Conservation (phyloP, 441 rosid species). For the Geranium incanum region DNA sequence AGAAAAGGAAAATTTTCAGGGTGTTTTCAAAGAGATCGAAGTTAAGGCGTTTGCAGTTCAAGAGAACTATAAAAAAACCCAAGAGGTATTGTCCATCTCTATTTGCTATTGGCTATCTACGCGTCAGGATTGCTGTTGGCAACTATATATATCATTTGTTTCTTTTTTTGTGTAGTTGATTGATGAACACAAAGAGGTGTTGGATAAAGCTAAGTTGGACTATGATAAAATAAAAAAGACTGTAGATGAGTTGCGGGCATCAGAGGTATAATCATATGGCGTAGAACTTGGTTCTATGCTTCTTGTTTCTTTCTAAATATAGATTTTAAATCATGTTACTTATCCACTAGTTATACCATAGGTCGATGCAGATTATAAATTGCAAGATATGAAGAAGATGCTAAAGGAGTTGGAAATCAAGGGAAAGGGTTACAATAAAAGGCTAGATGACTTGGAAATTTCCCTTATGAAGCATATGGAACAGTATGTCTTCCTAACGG, state of each 20-base stretch:
- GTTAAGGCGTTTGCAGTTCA: constrained; percentile 77
- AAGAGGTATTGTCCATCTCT: constrained; percentile 38
- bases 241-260: constrained; percentile 76
- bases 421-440: constrained; percentile 75
- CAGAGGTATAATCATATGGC: constrained; percentile 48
- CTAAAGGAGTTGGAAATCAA: constrained; percentile 70
- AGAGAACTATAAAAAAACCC: constrained; percentile 66
- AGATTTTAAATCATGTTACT: constrained; percentile 14
- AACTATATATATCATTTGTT: neutral
- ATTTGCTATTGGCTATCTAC: constrained; percentile 6
- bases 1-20: constrained; percentile 61
- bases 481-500: constrained; percentile 52
- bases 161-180: constrained; percentile 42
- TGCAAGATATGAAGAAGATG: constrained; percentile 72
- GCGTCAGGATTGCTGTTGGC: constrained; percentile 10
- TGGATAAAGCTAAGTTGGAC: constrained; percentile 55
- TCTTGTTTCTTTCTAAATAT: constrained; percentile 7
- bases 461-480: constrained; percentile 64
- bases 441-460: constrained; percentile 67
- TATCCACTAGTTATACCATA: constrained; percentile 22
- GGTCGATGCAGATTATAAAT: constrained; percentile 79
- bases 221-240: constrained; percentile 61
- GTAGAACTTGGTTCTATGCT: constrained; percentile 8
- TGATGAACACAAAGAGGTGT: constrained; percentile 68
- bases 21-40: constrained; percentile 58